A percentile compares a stretch with the other conserved stretches of the same genome.
phyloP scores from a whole-genome alignment of 1,284 basidiomycete species.

The Moniliella sp. region DNA sequence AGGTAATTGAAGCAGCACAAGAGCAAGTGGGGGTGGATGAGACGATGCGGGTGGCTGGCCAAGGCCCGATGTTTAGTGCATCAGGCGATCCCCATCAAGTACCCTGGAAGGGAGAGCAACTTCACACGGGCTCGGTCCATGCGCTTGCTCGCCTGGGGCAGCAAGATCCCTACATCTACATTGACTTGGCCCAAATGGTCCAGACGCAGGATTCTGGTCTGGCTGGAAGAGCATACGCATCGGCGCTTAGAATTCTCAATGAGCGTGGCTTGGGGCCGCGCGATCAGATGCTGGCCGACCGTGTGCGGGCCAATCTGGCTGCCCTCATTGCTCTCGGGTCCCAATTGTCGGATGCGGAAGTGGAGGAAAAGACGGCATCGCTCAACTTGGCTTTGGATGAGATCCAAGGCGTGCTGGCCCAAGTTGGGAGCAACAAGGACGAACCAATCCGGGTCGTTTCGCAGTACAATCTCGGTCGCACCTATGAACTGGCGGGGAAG shows the following conservation, averaged over 20 bases:
- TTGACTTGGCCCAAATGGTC: constrained; percentile 10
- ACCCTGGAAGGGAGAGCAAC: too few relatives aligned
- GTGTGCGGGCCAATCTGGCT: constrained; percentile 4
- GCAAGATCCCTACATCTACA: constrained; percentile 9
- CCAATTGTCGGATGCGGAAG: too few relatives aligned
- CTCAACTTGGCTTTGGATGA: constrained; percentile 11
- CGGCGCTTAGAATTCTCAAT: constrained; percentile 5
- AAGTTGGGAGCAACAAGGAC: constrained; percentile 2
- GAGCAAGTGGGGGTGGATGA: too few relatives aligned
- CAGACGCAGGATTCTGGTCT: constrained; percentile 3
- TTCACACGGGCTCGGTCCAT: too few relatives aligned
- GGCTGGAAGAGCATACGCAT: constrained; percentile 9
- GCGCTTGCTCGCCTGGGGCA: too few relatives aligned
- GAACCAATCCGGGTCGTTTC: constrained; percentile 19
- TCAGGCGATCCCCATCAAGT: too few relatives aligned
- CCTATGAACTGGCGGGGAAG: constrained; percentile 15
- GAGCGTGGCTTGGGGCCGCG: not conserved
- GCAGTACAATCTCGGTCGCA: constrained; percentile 26
- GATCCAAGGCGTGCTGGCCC: constrained; percentile 1
- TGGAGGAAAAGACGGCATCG: constrained; percentile 1
- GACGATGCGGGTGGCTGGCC: not conserved
- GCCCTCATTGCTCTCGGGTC: constrained; percentile 3
- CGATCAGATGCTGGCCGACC: constrained; percentile 1
- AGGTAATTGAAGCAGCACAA: constrained; percentile 1
- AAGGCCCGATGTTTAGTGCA: too few relatives aligned